Evolutionary conservation across 2,329 filamentous ascomycete species (phyloP).

Genomic region (Fusarium vanettenii): DNA sequence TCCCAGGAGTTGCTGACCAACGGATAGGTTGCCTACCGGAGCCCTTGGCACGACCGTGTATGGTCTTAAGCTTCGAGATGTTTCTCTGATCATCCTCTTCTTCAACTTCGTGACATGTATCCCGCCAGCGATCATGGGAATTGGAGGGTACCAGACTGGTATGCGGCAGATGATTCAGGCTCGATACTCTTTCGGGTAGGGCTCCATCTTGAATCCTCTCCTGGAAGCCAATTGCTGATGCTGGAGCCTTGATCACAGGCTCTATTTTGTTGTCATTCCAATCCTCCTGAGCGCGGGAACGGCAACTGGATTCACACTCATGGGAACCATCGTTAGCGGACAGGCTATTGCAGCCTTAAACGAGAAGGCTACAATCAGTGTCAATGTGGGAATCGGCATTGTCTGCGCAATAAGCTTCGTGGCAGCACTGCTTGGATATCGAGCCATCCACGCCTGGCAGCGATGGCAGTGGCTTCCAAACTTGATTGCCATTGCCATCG

Average conservation of each 20-base stretch:
- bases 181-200: constrained; percentile 68
- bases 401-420: constrained; percentile 63
- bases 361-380: constrained; percentile 55
- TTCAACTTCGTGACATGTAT: constrained; percentile 65
- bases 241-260: constrained; percentile 39
- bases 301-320: constrained; percentile 67
- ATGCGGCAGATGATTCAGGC: constrained; percentile 71
- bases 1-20: constrained; percentile 7
- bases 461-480: constrained; percentile 68
- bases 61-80: constrained; percentile 65
- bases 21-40: constrained; percentile 64
- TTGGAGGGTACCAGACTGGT: constrained; percentile 66
- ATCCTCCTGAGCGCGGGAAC: constrained; percentile 67
- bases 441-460: constrained; percentile 64
- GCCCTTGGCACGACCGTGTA: constrained; percentile 67
- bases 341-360: constrained; percentile 62
- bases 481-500: constrained; percentile 62
- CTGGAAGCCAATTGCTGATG: constrained; percentile 9
- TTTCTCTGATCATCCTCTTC: constrained; percentile 68
- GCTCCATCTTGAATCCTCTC: not conserved
- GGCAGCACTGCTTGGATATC: constrained; percentile 67
- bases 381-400: constrained; percentile 67
- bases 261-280: constrained; percentile 63
- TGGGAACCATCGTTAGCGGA: constrained; percentile 67
- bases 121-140: constrained; percentile 66